phyloP scores from a whole-genome alignment of 805 yeast genomes.

The Metschnikowia peoriensis region DNA sequence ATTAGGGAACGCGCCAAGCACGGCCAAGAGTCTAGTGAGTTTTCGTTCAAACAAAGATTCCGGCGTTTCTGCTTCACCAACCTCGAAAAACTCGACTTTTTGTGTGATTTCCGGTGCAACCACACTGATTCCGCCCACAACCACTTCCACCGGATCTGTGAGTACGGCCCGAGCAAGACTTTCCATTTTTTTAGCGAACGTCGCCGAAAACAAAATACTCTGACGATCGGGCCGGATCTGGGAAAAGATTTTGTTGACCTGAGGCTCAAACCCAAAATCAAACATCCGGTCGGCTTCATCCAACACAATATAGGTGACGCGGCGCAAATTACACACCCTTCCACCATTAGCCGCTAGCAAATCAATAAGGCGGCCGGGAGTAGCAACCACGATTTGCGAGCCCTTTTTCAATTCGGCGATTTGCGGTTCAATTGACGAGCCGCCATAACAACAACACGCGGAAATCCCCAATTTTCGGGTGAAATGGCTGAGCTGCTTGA shows the following conservation, averaged over 20 bases:
- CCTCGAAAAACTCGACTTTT: conserved; percentile 58
- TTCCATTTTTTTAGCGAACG: conserved; percentile 83
- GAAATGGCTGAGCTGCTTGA: conserved; percentile 62
- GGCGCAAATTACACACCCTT: conserved; percentile 59
- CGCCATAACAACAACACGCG: conserved; percentile 87
- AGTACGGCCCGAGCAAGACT: conserved; percentile 66
- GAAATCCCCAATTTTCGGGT: conserved; percentile 47
- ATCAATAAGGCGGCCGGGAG: conserved; percentile 95
- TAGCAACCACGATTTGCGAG: conserved; percentile 80
- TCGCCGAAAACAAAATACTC: conserved; percentile 89
- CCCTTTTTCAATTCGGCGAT: conserved; percentile 78
- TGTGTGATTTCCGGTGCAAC: conserved; percentile 83
- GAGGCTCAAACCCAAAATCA: conserved; percentile 97
- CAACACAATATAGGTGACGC: conserved; percentile 79
- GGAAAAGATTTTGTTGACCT: conserved; percentile 73
- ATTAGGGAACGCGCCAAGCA: conserved; percentile 48
- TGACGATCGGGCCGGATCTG: conserved; percentile 84
- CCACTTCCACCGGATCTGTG: conserved; percentile 65
- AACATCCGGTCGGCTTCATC: conserved; percentile 98
- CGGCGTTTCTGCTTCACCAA: conserved; percentile 24
- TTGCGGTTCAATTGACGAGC: conserved; percentile 77
- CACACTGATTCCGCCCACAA: conserved; percentile 75
- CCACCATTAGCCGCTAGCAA: conserved; percentile 81
- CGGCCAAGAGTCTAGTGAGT: conserved; percentile 50
- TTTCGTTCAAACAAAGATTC: conserved; percentile 33